These are phyloP conservation scores for Geotrichum fermentans DNA, from an alignment of 1,139 yeast genomes.

Conservation along the genomic window DNA sequence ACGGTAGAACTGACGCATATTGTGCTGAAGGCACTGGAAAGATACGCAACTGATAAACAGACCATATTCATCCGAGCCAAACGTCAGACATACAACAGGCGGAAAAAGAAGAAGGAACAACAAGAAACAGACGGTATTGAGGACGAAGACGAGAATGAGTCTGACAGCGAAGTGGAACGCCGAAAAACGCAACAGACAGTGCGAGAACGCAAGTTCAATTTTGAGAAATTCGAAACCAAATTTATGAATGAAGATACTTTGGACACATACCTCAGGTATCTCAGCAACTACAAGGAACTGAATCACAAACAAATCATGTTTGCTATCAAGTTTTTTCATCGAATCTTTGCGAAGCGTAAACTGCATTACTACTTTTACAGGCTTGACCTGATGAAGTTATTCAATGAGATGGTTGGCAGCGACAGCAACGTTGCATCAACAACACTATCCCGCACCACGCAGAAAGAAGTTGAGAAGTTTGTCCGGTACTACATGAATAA, in stretches of 20 bases:
- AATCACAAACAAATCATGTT: slow-evolving; percentile 56
- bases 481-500: slow-evolving; percentile 62
- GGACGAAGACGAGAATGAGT: slow-evolving; percentile 44
- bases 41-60: slow-evolving; percentile 58
- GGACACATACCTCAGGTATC: slow-evolving; percentile 49
- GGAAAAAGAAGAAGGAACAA: slow-evolving; percentile 30
- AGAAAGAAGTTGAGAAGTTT: slow-evolving; percentile 41
- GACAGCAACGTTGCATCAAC: not conserved
- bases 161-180: slow-evolving; percentile 40
- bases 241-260: slow-evolving; percentile 43
- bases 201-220: slow-evolving; percentile 52
- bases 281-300: slow-evolving; percentile 58
- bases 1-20: slow-evolving; percentile 65
- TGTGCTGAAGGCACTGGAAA: slow-evolving; percentile 62
- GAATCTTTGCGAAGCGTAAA: slow-evolving; percentile 62
- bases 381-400: slow-evolving; percentile 63
- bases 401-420: slow-evolving; percentile 43
- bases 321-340: slow-evolving; percentile 66
- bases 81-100: slow-evolving; percentile 36
- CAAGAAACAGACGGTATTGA: slow-evolving; percentile 40
- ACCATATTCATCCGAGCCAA: slow-evolving; percentile 52
- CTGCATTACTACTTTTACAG: slow-evolving; percentile 60
- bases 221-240: slow-evolving; percentile 39
- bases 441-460: slow-evolving; percentile 4
- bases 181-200: slow-evolving; percentile 37